Evolutionary conservation across 768 basidiomycete species (phyloP), one percentile per base, ranked within the genome.

Genomic region (Panaeolus papilionaceus): DNA sequence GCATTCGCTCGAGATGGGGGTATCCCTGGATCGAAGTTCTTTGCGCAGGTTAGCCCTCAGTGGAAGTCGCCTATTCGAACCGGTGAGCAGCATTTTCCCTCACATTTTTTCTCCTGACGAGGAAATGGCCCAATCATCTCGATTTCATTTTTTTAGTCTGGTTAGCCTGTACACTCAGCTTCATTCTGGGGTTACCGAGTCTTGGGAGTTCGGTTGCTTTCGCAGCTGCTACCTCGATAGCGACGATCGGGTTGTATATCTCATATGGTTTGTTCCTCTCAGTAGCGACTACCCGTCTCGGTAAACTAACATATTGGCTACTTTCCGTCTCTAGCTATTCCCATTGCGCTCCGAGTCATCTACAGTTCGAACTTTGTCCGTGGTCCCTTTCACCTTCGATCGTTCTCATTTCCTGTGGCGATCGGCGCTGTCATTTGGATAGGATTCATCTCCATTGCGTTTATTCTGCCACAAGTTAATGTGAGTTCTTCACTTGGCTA

Each of bases 1-100:
- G 89, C 92, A 0, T 93, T 93, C 72, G 84, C 90, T 3, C 85
- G 92, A 42, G 92, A 94, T 74, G 89, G 91, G 0, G 91, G 86
- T 11, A 83, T 92, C 28, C 91, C 92, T 0, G 90, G 88, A 12
- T 88, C 88, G 68, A 82, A 74, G 40, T 92, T 89, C 77, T 89
- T 92, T 77, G 85, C 85, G 70, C 84, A 88, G 69, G 91, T 92
- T 40, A 86, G 86, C 75, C 65, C 76, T 11, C 81, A 81, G 62
- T 86, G 84, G 80, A 86, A 83, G 73, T 89, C 87, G 3, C 92
- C 92, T 2, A 83, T 91, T 64, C 84, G 91, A 11, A 90, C 92
- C 37, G 89, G 90, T 91, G 23, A 23, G 23, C 23, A 23, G 23
- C 23, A 23, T 23, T 1, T 0, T 23, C 23, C 23, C 23, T 23